Conservation (phyloP, 495 filamentous ascomycete genomes). For the Penicillium mononematosum region DNA sequence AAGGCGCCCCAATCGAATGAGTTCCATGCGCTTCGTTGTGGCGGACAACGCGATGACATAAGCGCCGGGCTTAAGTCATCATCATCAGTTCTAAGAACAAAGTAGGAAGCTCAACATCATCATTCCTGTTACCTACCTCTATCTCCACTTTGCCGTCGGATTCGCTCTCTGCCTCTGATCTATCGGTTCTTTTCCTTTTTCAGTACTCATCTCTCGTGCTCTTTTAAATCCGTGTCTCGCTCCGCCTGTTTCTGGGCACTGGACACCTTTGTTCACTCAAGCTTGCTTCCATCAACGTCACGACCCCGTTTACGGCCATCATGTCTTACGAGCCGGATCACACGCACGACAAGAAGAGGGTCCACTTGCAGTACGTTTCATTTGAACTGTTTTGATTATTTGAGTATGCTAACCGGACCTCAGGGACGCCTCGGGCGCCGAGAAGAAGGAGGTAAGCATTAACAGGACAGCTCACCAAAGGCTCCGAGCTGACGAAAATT, state of each 20-base stretch:
- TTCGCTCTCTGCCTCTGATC: slow-evolving; percentile 21
- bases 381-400: slow-evolving; percentile 10
- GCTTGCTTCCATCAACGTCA: slow-evolving; percentile 28
- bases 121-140: slow-evolving; percentile 20
- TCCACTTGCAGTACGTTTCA: slow-evolving; percentile 76
- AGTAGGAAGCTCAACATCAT: slow-evolving; percentile 34
- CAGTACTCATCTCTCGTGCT: slow-evolving; percentile 14
- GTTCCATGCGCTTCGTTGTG: slow-evolving; percentile 46
- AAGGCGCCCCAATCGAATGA: slow-evolving; percentile 32
- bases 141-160: slow-evolving; percentile 25
- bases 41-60: slow-evolving; percentile 30
- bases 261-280: slow-evolving; percentile 19
- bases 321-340: slow-evolving; percentile 67
- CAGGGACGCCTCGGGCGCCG: slow-evolving; percentile 86
- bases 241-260: slow-evolving; percentile 19
- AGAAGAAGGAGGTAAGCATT: slow-evolving; percentile 73
- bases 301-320: slow-evolving; percentile 27
- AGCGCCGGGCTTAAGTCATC: slow-evolving; percentile 42
- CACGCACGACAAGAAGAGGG: slow-evolving; percentile 74
- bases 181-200: slow-evolving; percentile 21
- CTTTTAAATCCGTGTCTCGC: slow-evolving; percentile 2
- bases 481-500: slow-evolving; percentile 30
- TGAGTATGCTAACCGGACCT: slow-evolving; percentile 35
- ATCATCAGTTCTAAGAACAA: slow-evolving; percentile 39
- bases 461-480: slow-evolving; percentile 7